phyloP scores from a whole-genome alignment of 2,329 filamentous ascomycete species.

The Hymenoscyphus salicellus region DNA sequence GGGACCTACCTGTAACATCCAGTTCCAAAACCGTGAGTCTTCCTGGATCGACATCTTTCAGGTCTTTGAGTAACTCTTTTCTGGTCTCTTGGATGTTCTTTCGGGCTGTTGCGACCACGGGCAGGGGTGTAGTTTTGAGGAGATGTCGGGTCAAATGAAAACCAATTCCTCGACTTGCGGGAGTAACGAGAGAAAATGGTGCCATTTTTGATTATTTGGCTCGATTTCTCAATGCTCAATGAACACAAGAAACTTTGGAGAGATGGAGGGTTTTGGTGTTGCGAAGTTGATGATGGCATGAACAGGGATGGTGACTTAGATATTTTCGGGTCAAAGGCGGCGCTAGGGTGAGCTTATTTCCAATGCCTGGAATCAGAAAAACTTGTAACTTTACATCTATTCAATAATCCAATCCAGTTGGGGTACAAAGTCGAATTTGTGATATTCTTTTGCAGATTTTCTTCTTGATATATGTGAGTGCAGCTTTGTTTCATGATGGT shows the following conservation, averaged over 20 bases:
- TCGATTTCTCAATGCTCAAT: background rate
- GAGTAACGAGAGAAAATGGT: conserved; percentile 46
- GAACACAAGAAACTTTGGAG: background rate
- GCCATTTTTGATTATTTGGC: conserved; percentile 23
- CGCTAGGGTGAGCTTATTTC: no score
- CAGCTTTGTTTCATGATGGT: no score
- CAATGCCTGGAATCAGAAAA: no score
- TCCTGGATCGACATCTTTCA: conserved; percentile 43
- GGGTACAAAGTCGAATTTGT: no score
- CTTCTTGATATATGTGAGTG: no score
- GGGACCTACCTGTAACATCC: conserved; percentile 52
- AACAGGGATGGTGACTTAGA: conserved; percentile 2
- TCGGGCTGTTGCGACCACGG: conserved; percentile 59
- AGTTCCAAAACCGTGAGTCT: conserved; percentile 51
- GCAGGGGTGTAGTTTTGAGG: conserved; percentile 53
- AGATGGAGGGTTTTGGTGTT: background rate
- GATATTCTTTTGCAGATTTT: no score
- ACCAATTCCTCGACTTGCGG: conserved; percentile 62
- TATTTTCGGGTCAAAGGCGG: background rate
- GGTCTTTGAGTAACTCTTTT: conserved; percentile 47
- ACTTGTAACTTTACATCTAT: no score
- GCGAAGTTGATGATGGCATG: conserved; percentile 18
- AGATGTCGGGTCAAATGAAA: conserved; percentile 58
- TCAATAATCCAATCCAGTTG: no score
- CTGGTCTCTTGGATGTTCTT: conserved; percentile 49